Evolutionary conservation across 129 eudicot genomes (phyloP).

Genomic region (Rutidosis leptorrhynchoides): DNA sequence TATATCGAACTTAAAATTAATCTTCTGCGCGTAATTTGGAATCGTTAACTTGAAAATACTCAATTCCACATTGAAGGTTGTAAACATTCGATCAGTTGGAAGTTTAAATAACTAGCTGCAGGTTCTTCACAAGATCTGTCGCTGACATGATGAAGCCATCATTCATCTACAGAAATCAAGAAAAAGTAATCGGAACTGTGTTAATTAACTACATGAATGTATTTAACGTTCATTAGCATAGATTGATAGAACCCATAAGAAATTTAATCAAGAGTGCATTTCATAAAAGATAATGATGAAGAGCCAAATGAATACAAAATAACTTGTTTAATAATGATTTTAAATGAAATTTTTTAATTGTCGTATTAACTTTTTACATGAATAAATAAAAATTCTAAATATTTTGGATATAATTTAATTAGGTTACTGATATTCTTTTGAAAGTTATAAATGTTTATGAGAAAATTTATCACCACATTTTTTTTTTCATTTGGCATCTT

Average conservation of each 20-base stretch:
- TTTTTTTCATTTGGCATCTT: too few species aligned
- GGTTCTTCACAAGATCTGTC: constrained; percentile 36
- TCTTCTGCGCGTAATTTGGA: background rate
- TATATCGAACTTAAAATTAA: background rate
- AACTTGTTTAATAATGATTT: too few species aligned
- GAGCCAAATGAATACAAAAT: too few species aligned
- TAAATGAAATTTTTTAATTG: too few species aligned
- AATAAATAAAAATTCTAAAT: too few species aligned
- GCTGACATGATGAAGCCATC: constrained; percentile 32
- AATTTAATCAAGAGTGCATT: background rate
- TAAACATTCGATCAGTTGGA: background rate
- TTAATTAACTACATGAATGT: background rate
- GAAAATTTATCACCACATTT: too few species aligned
- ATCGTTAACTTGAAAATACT: background rate
- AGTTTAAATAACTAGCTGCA: constrained; percentile 20
- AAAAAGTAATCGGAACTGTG: constrained; percentile 17
- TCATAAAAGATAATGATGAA: background rate
- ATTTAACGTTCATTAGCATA: background rate
- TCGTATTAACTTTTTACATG: too few species aligned
- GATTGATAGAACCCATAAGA: background rate
- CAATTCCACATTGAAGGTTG: background rate
- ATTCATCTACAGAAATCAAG: constrained; percentile 27
- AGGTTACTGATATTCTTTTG: too few species aligned
- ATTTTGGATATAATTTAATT: too few species aligned
- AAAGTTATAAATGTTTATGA: too few species aligned